Evolutionary conservation across 1,284 basidiomycete genomes (phyloP).

Genomic region (Rugosomyces carneus): DNA sequence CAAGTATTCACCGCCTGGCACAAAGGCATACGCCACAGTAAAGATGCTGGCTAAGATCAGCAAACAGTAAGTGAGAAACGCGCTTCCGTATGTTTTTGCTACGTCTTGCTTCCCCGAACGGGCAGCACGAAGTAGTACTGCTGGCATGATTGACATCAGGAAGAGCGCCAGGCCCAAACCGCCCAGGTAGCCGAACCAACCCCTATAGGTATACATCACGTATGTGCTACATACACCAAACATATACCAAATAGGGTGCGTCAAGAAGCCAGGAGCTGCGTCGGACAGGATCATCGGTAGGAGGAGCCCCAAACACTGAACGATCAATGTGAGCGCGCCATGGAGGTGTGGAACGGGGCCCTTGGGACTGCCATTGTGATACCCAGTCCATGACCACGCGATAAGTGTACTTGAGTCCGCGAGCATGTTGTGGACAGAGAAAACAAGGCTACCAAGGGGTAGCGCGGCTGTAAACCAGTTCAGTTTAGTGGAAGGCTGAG

Average conservation of each 20-base stretch:
- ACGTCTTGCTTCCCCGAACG: conserved; percentile 28
- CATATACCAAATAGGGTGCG: conserved; percentile 45
- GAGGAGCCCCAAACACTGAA: conserved; percentile 53
- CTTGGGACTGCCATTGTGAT: conserved; percentile 48
- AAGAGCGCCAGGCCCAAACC: conserved; percentile 68
- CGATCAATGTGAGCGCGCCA: conserved; percentile 64
- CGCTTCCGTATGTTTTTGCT: conserved; percentile 46
- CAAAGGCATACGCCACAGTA: conserved; percentile 93
- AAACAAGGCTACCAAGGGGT: conserved; percentile 71
- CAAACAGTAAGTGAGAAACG: conserved; percentile 60
- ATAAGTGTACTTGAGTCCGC: conserved; percentile 81
- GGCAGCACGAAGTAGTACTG: conserved; percentile 41
- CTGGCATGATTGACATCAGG: conserved; percentile 59
- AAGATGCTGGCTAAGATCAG: conserved; percentile 70
- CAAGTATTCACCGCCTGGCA: conserved; percentile 76
- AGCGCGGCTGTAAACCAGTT: conserved; percentile 47
- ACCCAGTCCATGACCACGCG: conserved; percentile 91
- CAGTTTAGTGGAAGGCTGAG: conserved; percentile 10
- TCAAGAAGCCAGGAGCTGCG: conserved; percentile 22
- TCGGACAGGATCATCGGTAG: conserved; percentile 32
- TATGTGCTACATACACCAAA: conserved; percentile 48
- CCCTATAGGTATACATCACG: conserved; percentile 52
- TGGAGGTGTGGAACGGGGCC: conserved; percentile 77
- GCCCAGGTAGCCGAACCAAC: conserved; percentile 75
- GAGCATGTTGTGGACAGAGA: conserved; percentile 73